phyloP scores from a whole-genome alignment of 306 rosid genomes.

The Lagenaria siceraria region DNA sequence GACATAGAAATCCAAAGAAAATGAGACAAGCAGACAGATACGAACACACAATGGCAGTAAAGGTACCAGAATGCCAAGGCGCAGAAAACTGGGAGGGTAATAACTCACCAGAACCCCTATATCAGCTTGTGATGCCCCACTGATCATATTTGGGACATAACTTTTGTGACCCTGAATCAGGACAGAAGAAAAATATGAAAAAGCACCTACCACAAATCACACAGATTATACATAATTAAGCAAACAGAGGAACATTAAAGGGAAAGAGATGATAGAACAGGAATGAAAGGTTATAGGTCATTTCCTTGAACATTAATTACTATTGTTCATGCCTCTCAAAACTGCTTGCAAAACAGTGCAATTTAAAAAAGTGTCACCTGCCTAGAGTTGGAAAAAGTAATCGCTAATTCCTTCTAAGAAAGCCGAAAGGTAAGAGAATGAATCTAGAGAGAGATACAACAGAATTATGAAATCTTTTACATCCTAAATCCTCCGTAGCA shows the following conservation, averaged over 20 bases:
- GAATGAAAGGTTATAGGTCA: background rate
- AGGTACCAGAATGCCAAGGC: background rate
- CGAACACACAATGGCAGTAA: background rate
- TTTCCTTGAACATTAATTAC: background rate
- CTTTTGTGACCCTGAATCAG: constrained; percentile 90
- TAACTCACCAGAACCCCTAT: constrained; percentile 83
- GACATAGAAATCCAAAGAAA: constrained; percentile 2
- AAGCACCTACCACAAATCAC: background rate
- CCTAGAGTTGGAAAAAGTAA: background rate
- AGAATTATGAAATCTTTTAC: background rate
- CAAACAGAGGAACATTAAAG: background rate
- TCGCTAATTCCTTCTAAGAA: background rate
- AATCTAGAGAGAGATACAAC: background rate
- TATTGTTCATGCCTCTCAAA: background rate
- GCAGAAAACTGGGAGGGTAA: background rate
- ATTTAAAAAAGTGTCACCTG: background rate
- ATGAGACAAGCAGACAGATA: constrained; percentile 2
- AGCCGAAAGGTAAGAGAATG: background rate
- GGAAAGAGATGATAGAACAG: background rate
- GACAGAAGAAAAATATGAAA: constrained; percentile 6
- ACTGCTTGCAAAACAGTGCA: background rate
- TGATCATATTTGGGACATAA: constrained; percentile 98
- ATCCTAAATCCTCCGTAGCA: background rate
- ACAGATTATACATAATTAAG: background rate
- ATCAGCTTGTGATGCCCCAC: constrained; percentile 99